Conservation (phyloP, 1,139 yeast genomes). For the Saccharomyces pastorianus region DNA sequence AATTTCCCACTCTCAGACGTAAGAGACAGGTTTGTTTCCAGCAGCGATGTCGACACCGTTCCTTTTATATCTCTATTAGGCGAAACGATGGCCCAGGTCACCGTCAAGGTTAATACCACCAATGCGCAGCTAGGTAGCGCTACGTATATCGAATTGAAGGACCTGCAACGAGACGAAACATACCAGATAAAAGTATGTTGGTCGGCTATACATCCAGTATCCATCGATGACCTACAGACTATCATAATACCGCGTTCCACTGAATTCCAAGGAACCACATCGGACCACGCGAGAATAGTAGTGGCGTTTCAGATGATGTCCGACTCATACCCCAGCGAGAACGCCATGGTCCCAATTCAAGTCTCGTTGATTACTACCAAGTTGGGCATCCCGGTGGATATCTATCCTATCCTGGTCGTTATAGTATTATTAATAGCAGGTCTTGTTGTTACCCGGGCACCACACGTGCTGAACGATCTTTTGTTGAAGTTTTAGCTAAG, state of each 20-base stretch:
- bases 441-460: neutral
- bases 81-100: neutral
- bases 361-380: constrained; percentile 17
- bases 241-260: constrained; percentile 10
- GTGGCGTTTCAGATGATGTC: constrained; percentile 9
- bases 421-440: neutral
- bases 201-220: constrained; percentile 17
- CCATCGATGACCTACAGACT: constrained; percentile 5
- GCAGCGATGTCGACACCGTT: neutral
- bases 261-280: constrained; percentile 9
- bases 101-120: neutral
- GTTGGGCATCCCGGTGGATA: constrained; percentile 25
- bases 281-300: constrained; percentile 12
- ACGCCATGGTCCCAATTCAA: constrained; percentile 15
- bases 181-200: constrained; percentile 16
- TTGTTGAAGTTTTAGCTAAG: neutral
- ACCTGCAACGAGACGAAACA: constrained; percentile 7
- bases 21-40: neutral
- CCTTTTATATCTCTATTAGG: neutral
- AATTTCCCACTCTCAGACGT: neutral
- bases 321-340: constrained; percentile 15
- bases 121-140: neutral
- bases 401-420: constrained; percentile 8
- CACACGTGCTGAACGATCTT: neutral
- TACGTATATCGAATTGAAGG: constrained; percentile 8